Base-by-base conservation (phyloP, 1,284 basidiomycete species). In the Fomitiporia mediterranea region DNA sequence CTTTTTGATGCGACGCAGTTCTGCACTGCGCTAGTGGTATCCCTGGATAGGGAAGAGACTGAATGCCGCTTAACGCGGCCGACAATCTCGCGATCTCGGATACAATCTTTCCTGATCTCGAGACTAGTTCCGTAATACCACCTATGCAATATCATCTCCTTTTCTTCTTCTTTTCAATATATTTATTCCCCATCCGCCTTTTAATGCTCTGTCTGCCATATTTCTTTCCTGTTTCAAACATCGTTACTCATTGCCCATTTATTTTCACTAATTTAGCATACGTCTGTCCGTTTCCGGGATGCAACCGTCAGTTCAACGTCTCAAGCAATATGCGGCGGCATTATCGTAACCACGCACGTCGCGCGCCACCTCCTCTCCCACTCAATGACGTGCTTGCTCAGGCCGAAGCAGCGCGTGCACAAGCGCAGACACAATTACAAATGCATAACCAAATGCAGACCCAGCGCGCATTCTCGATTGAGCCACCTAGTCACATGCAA, bases 241-340 rank as follows among this genome's bases (percentile, higher is more conserved):
- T 15, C 30, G 43, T 15, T 37, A 23, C 27, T n/a, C 21, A 17
- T 27, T 9, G 28, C 28, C 54, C 61, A 28, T 30, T 35, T 52
- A 46, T 38, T 30, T 27, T 39, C 55, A 44, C 23, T 27, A 35
- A n/a, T 48, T 54, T 66, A 89, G 87, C 87, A 7, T 89, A 84
- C 69, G 72, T 77, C 34, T 89, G 88, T 61, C 68, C 70, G 11
- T 70, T 63, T 62, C 72, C 73, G 2, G 69, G 69, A 28, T 75
- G 74, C 61, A 69, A 69, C 25, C 68, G 73, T 37, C 62, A 65
- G 40, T 75, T 74, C 67, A 73, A 71, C 64, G 74, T 74, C 32
- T 72, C 73, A 60, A 73, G 71, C n/a, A 74, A 75, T 63, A 73
- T 75, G 73, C 70, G 74, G 30, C 66, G 74, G 19, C 73, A 75